These are phyloP conservation scores for Orobanche coerulescens DNA, from an alignment of 257 asterid genomes.

Conservation along the genomic window DNA sequence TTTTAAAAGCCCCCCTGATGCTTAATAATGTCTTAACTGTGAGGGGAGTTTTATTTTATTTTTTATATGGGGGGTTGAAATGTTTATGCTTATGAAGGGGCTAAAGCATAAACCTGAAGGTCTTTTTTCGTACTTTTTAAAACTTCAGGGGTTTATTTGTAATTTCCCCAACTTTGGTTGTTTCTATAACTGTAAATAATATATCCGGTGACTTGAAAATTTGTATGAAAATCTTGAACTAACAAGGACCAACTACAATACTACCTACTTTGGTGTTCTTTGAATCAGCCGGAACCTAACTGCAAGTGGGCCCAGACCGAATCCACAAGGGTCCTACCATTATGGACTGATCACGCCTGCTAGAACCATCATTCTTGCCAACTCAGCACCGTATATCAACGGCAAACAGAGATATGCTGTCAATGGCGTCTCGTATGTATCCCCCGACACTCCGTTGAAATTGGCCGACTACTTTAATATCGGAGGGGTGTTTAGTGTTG, in stretches of 20 bases:
- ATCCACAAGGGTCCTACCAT: constrained; percentile 97
- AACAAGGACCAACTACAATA: neutral
- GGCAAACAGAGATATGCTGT: constrained; percentile 88
- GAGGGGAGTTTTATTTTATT: too few relatives aligned
- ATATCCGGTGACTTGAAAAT: neutral
- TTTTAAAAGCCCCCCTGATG: too few relatives aligned
- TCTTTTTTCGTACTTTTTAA: too few relatives aligned
- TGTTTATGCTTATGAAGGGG: too few relatives aligned
- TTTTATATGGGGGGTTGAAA: too few relatives aligned
- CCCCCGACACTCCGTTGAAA: constrained; percentile 77
- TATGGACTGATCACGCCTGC: constrained; percentile 78
- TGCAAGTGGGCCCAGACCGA: constrained; percentile 96
- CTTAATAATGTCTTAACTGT: too few relatives aligned
- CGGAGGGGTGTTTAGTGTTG: constrained; percentile 61
- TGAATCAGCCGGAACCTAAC: constrained; percentile 66
- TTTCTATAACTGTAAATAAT: too few relatives aligned
- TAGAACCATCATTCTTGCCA: constrained; percentile 73
- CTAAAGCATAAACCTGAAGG: too few relatives aligned
- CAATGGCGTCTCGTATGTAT: constrained; percentile 60
- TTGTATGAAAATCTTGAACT: neutral
- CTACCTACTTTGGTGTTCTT: constrained; percentile 23
- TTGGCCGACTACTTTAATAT: constrained; percentile 84
- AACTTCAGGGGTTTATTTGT: too few relatives aligned
- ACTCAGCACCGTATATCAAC: constrained; percentile 71
- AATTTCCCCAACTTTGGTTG: too few relatives aligned